phyloP scores from a whole-genome alignment of 148 eudicot genomes.

The Rhododendron ovatum region DNA sequence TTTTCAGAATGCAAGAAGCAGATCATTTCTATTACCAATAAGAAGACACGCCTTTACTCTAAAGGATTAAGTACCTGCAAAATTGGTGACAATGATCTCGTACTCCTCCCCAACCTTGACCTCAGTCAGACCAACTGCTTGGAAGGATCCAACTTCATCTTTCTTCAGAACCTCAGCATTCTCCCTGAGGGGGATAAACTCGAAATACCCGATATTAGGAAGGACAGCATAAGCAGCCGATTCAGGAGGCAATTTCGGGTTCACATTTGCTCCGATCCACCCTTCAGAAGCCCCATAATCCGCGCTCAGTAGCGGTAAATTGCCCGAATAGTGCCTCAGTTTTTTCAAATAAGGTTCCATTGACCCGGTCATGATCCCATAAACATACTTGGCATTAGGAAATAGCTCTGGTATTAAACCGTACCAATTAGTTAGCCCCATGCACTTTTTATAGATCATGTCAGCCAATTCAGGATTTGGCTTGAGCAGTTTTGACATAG shows the following conservation, averaged over 20 bases:
- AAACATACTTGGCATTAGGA: constrained; percentile 80
- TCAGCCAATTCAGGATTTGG: constrained; percentile 74
- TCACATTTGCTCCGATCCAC: constrained; percentile 89
- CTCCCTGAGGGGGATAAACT: constrained; percentile 69
- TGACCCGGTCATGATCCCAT: constrained; percentile 92
- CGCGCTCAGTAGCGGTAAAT: constrained; percentile 65
- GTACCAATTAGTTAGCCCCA: constrained; percentile 65
- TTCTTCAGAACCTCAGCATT: constrained; percentile 17
- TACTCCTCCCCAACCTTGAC: constrained; percentile 88
- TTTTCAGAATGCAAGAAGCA: not conserved
- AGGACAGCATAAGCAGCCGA: constrained; percentile 71
- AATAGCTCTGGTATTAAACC: constrained; percentile 74
- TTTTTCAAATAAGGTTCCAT: constrained; percentile 92
- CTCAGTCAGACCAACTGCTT: constrained; percentile 69
- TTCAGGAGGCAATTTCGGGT: constrained; percentile 78
- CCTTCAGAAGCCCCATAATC: constrained; percentile 97
- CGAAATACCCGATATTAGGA: constrained; percentile 84
- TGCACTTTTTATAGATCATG: constrained; percentile 38
- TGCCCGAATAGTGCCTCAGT: constrained; percentile 76
- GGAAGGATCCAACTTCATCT: constrained; percentile 8
- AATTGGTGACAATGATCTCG: constrained; percentile 74
- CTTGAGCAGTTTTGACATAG: constrained; percentile 51
- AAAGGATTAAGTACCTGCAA: constrained; percentile 55
- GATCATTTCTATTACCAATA: not conserved
- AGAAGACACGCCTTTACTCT: not conserved